These are phyloP conservation scores for Backusella mclennaniae DNA, from an alignment of 192 early-diverging fungal genomes.

Conservation along the genomic window DNA sequence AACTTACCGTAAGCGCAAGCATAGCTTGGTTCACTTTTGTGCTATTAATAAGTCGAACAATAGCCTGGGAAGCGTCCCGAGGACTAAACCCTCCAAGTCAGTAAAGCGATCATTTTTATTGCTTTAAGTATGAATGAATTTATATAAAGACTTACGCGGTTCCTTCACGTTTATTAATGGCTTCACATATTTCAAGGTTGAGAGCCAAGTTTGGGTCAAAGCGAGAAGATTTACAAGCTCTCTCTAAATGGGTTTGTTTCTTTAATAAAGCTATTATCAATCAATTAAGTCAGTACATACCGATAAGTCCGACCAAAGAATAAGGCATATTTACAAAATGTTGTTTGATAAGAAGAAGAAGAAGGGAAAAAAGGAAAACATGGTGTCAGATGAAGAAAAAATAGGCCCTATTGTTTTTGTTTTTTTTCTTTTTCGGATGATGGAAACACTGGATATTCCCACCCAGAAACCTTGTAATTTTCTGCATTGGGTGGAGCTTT, in stretches of 20 bases:
- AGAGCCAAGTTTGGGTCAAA: constrained; percentile 80
- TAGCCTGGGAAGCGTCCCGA: constrained; percentile 69
- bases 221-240: constrained; percentile 73
- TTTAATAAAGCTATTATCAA: not conserved
- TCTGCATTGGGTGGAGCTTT: not conserved
- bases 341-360: not conserved
- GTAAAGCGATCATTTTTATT: not conserved
- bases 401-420: not conserved
- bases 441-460: not conserved
- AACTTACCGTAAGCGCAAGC: constrained; percentile 61
- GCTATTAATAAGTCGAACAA: constrained; percentile 63
- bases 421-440: not conserved
- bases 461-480: not conserved
- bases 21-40: constrained; percentile 52
- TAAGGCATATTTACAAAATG: not conserved
- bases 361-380: not conserved
- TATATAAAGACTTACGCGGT: constrained; percentile 59
- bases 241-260: not conserved
- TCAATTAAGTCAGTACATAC: not conserved
- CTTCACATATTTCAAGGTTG: constrained; percentile 94
- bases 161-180: constrained; percentile 88
- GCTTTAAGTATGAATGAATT: not conserved
- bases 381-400: not conserved
- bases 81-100: constrained; percentile 44
- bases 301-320: not conserved